phyloP scores from a whole-genome alignment of 768 basidiomycete genomes.

The Mycena haematopus region DNA sequence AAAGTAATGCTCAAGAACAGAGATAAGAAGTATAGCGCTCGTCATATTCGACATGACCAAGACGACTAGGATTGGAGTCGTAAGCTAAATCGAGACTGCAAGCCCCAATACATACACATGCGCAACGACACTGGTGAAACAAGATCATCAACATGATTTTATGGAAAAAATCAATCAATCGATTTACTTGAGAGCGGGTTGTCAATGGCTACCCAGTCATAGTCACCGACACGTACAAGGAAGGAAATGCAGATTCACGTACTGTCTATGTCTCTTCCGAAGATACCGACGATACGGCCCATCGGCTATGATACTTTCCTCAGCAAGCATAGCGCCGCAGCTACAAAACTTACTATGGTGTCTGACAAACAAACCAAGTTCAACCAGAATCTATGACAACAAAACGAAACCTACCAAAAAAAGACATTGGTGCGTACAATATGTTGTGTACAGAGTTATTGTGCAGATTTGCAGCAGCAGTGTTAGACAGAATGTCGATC shows the following conservation, averaged over 20 bases:
- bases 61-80: constrained; percentile 43
- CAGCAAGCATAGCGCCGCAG: constrained; percentile 35
- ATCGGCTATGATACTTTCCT: constrained; percentile 52
- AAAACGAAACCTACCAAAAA: constrained; percentile 6
- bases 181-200: constrained; percentile 60
- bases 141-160: neutral
- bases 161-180: too few species aligned
- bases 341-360: constrained; percentile 11
- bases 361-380: constrained; percentile 6
- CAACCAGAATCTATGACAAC: neutral
- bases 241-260: constrained; percentile 22
- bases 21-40: constrained; percentile 61
- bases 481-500: constrained; percentile 64
- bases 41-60: constrained; percentile 57
- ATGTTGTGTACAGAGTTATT: neutral
- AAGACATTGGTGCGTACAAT: constrained; percentile 16
- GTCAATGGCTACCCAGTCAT: constrained; percentile 54
- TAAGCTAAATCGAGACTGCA: constrained; percentile 1
- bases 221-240: neutral
- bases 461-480: constrained; percentile 51
- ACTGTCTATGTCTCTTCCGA: constrained; percentile 74
- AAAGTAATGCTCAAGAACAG: constrained; percentile 66
- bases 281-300: constrained; percentile 67
- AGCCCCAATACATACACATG: constrained; percentile 49
- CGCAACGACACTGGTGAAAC: constrained; percentile 55